phyloP scores from a whole-genome alignment of 1,284 basidiomycete genomes.

The Coniferiporia sulphurascens region DNA sequence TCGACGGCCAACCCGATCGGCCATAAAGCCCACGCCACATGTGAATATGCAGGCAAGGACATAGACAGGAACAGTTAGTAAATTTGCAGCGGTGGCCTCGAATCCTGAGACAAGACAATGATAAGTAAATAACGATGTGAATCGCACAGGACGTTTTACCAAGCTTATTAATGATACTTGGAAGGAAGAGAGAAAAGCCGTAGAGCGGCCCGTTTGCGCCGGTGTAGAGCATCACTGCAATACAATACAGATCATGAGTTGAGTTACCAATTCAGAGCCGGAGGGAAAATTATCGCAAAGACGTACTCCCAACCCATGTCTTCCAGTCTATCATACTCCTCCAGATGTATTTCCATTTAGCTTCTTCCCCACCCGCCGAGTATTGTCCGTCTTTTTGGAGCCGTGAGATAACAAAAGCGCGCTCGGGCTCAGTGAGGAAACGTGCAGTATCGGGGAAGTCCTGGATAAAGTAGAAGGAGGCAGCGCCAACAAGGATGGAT shows the following conservation, averaged over 20 bases:
- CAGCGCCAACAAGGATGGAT: constrained; percentile 29
- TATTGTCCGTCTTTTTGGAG: constrained; percentile 69
- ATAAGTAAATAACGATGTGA: not conserved
- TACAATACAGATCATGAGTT: not conserved
- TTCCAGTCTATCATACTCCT: constrained; percentile 67
- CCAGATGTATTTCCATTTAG: constrained; percentile 57
- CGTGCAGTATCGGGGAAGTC: constrained; percentile 39
- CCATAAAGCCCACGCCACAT: constrained; percentile 55
- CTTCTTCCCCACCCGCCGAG: constrained; percentile 63
- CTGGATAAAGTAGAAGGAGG: constrained; percentile 35
- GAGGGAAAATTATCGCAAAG: constrained; percentile 7
- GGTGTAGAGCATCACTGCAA: constrained; percentile 50
- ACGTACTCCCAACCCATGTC: constrained; percentile 55
- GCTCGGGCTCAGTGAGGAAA: constrained; percentile 35
- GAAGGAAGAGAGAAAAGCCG: constrained; percentile 69
- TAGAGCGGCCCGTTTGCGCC: constrained; percentile 64
- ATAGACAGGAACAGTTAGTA: constrained; percentile 68
- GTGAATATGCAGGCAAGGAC: constrained; percentile 60
- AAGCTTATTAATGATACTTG: constrained; percentile 65
- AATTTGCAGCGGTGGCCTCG: constrained; percentile 64
- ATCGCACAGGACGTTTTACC: constrained; percentile 18
- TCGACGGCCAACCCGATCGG: constrained; percentile 55
- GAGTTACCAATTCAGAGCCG: not conserved
- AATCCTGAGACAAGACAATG: constrained; percentile 39
- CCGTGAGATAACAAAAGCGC: constrained; percentile 44